Evolutionary conservation across 2,329 filamentous ascomycete genomes (phyloP).

Genomic region (Coniochaeta prunicola): DNA sequence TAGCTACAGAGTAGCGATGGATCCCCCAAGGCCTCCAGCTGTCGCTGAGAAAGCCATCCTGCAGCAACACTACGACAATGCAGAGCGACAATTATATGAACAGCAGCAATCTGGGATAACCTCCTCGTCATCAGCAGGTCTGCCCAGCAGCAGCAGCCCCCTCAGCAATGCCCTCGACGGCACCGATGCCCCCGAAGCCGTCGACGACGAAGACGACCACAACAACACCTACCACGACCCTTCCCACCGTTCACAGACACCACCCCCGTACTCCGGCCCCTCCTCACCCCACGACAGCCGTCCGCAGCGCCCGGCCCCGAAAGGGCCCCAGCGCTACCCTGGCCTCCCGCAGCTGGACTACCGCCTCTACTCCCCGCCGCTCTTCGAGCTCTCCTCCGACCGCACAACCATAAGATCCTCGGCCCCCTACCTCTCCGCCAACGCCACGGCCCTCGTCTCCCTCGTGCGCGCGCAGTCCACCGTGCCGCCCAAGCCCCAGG

Average conservation of each 20-base stretch:
- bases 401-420: constrained; percentile 37
- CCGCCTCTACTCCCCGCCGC: constrained; percentile 42
- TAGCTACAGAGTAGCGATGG: not conserved
- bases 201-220: not conserved
- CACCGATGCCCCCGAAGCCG: not conserved
- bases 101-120: not conserved
- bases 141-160: not conserved
- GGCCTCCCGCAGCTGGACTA: constrained; percentile 43
- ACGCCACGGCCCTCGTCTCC: constrained; percentile 34
- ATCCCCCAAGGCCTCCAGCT: not conserved
- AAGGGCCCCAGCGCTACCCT: constrained; percentile 30
- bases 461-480: constrained; percentile 41
- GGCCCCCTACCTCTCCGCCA: constrained; percentile 39
- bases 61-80: not conserved
- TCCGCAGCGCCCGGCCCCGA: constrained; percentile 5
- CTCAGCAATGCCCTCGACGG: not conserved
- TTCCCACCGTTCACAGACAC: constrained; percentile 8
- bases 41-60: constrained; percentile 7
- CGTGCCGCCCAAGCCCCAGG: constrained; percentile 47
- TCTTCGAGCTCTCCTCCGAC: constrained; percentile 44
- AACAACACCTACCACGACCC: not conserved
- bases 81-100: not conserved
- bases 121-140: not conserved
- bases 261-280: constrained; percentile 28
- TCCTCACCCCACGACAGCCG: constrained; percentile 10